phyloP scores from a whole-genome alignment of 2,329 filamentous ascomycete species.

The Pyricularia sp. region DNA sequence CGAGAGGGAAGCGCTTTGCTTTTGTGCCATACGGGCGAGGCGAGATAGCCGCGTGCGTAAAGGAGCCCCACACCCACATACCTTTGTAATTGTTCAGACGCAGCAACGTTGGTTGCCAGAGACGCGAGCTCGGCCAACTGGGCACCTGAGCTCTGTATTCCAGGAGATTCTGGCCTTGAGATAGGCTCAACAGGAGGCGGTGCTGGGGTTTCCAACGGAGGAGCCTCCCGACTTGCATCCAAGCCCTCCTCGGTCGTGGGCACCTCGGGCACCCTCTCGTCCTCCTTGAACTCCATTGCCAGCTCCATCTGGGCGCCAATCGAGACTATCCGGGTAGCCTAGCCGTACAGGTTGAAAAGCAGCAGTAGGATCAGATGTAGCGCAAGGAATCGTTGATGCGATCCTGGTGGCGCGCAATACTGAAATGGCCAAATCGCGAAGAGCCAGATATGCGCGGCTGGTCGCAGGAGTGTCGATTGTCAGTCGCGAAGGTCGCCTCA shows the following conservation, averaged over 20 bases:
- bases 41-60: background rate
- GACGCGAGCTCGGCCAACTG: constrained; percentile 38
- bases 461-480: background rate
- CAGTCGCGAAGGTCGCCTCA: background rate
- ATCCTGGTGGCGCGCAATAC: background rate
- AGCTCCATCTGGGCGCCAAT: background rate
- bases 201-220: constrained; percentile 19
- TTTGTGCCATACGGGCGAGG: background rate
- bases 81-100: background rate
- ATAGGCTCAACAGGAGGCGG: constrained; percentile 33
- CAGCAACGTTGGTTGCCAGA: constrained; percentile 28
- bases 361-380: background rate
- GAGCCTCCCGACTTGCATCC: constrained; percentile 25
- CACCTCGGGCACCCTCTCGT: background rate
- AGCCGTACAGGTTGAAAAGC: background rate
- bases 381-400: background rate
- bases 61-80: background rate
- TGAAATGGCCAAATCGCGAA: background rate
- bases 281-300: background rate
- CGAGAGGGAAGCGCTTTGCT: background rate
- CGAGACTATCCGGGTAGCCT: background rate
- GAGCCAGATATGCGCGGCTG: background rate
- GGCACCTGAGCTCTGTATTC: constrained; percentile 32
- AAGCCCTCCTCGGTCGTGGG: background rate
- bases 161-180: constrained; percentile 39